phyloP scores from a whole-genome alignment of 2,329 filamentous ascomycete species.

The Zasmidium cellare region DNA sequence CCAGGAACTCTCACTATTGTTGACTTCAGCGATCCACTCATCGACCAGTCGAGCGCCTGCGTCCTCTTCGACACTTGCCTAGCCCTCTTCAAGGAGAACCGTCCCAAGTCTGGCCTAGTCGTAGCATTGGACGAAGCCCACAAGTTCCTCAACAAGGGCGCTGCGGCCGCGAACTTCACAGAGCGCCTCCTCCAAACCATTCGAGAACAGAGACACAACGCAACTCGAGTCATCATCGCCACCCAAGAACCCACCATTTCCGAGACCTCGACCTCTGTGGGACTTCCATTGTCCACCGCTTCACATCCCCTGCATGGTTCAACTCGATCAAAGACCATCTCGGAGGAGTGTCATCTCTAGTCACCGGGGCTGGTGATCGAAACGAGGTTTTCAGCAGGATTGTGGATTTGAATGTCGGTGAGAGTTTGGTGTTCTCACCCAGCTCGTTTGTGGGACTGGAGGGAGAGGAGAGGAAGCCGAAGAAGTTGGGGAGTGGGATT shows the following conservation, averaged over 20 bases:
- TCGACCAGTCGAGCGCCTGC: conserved; percentile 67
- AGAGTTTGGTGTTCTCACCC: conserved; percentile 36
- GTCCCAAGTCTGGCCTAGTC: conserved; percentile 53
- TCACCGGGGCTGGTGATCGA: conserved; percentile 7
- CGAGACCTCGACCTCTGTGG: conserved; percentile 67
- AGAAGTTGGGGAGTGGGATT: conserved; percentile 23
- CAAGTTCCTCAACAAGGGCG: conserved; percentile 66
- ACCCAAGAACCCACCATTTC: conserved; percentile 78
- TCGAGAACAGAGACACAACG: conserved; percentile 70
- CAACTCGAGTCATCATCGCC: conserved; percentile 66
- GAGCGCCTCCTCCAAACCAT: conserved; percentile 63
- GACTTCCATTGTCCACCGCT: conserved; percentile 71
- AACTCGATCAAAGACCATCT: conserved; percentile 47
- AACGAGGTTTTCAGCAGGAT: conserved; percentile 32
- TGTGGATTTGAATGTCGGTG: conserved; percentile 30
- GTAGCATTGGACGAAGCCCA: conserved; percentile 77
- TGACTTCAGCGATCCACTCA: conserved; percentile 71
- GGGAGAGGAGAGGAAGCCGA: conserved; percentile 12
- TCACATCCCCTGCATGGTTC: conserved; percentile 67
- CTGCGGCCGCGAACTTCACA: conserved; percentile 60
- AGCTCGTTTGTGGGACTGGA: conserved; percentile 24
- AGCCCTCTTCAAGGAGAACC: conserved; percentile 53
- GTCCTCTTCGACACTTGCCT: conserved; percentile 72
- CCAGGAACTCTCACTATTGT: conserved; percentile 63
- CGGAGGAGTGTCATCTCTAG: conserved; percentile 41